Evolutionary conservation across 306 rosid genomes (phyloP), one percentile per base, ranked within the genome.

Genomic region (Pueraria montana): DNA sequence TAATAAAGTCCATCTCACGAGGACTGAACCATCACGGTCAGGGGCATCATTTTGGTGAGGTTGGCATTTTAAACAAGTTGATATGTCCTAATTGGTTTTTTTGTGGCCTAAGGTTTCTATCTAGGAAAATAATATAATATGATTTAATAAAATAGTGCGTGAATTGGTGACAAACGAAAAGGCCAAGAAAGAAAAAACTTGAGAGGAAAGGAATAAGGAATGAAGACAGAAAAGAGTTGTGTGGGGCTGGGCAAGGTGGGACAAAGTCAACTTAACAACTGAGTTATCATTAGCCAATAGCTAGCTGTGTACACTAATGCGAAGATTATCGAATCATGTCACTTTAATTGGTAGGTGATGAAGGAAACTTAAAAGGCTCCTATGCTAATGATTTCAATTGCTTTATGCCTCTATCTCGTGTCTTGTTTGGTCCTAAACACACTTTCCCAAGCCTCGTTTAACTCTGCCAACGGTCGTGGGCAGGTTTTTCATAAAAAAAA

Each of bases 281-380:
- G 49, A 21, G 82, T 73, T 79, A 87, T 89, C 53, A 86, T 86
- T 77, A 69, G 68, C 83, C 79, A 72, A 84, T 83, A 61, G 76
- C 68, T 71, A 78, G 80, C 80, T 59, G 40, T 70, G 67, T 16
- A 64, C 52, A 11, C 45, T 76, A 78, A 66, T 78, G 17, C 55
- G 6, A 40, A 71, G 40, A 84, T 68, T 27, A 34, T 40, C 40
- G 32, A 82, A 86, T 84, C 63, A 87, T 82, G 96, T 86, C 97
- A 50, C 84, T 92, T 89, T 92, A 86, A 83, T 86, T 84, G 91
- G 90, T 85, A 55, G 94, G 94, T 89, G 89, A 53, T 46, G 82
- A 64, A 53, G 71, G 86, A 77, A 55, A 77, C 89, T 87, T 87
- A 32, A 86, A 86, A 84, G 73, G 82, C 80, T 80, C 72, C 79